These are phyloP conservation scores for Ogataea chonburiensis DNA, from an alignment of 805 yeast species.

Conservation along the genomic window DNA sequence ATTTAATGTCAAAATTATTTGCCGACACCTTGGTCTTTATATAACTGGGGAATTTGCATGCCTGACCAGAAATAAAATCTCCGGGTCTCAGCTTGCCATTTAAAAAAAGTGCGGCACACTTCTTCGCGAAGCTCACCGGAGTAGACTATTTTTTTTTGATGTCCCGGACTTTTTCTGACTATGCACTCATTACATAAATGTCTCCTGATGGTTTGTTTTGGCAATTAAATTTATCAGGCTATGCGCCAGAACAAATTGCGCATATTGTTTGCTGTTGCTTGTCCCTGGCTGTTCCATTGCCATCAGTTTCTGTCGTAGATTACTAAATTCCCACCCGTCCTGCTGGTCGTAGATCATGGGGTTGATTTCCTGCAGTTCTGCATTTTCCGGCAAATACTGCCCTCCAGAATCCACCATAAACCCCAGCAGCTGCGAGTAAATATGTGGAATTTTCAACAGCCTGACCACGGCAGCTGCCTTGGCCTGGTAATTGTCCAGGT, in stretches of 20 bases:
- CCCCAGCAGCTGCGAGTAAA: constrained; percentile 33
- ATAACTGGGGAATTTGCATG: constrained; percentile 6
- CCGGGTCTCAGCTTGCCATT: constrained; percentile 25
- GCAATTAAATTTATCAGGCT: constrained; percentile 17
- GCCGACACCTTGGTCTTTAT: constrained; percentile 8
- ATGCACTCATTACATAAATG: constrained; percentile 1
- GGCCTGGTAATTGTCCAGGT: constrained; percentile 4
- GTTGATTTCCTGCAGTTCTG: constrained; percentile 15
- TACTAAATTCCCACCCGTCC: constrained; percentile 23
- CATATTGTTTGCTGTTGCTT: constrained; percentile 7
- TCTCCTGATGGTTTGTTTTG: constrained; percentile 12
- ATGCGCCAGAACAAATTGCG: constrained; percentile 20
- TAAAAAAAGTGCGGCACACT: constrained; percentile 7
- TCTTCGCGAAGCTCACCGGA: constrained; percentile 1
- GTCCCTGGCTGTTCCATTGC: constrained; percentile 16
- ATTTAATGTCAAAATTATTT: constrained; percentile 3
- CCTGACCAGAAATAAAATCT: constrained; percentile 17
- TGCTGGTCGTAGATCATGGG: constrained; percentile 14
- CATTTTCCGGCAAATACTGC: constrained; percentile 27
- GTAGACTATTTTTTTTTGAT: constrained; percentile 7
- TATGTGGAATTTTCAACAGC: constrained; percentile 21
- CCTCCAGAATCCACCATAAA: constrained; percentile 43
- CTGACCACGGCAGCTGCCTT: constrained; percentile 7
- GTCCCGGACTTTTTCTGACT: constrained; percentile 5
- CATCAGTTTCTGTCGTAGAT: constrained; percentile 24